Evolutionary conservation across 2,329 filamentous ascomycete species (phyloP), one percentile per base, ranked within the genome.

Genomic region (Hypomyces rosellus): DNA sequence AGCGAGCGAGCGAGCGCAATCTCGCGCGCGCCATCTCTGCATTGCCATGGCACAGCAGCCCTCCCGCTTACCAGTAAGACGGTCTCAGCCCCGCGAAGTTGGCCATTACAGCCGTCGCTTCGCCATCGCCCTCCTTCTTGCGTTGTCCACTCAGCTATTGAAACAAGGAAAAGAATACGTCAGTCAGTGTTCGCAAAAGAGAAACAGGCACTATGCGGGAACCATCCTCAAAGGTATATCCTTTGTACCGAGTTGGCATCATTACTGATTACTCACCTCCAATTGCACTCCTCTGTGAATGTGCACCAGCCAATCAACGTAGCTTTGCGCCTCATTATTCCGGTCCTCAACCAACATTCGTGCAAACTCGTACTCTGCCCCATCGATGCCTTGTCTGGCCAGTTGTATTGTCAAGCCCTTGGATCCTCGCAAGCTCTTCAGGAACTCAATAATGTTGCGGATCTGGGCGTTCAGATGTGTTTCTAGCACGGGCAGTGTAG

Each of bases 281-380:
- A 96, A 75, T 65, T 96, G 91, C 57, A 99, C 93, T 59, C 88
- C 85, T 61, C 92, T 86, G 70, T 99, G 93, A 55, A 97, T 79
- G 69, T 96, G 88, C 51, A 99, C 93, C 62, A 99, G 76, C 93
- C 93, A 99, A 71, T 99, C 93, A 34, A 97, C 93, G 69, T 97
- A 99, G 65, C 88, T 95, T 71, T 95, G 91, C 34, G 93, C 93
- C 72, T 99, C 93, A 59, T 96, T 96, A 68, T 97, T 97, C 57
- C 93, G 81, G 65, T 99, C 93, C 70, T 99, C 93, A 33, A 96
- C 84, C 58, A 99, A 70, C 70, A 95, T 75, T 48, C 91, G 77
- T 7, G 93, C 93, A 74, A 97, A 99, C 69, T 99, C 93, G 62
- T 90, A 97, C 68, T 99, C 93, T 3, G 91, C 89, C 1, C 93